These are phyloP conservation scores for Ophiocordyceps polyrhachis-furcata DNA, from an alignment of 2,329 filamentous ascomycete genomes.

Conservation along the genomic window DNA sequence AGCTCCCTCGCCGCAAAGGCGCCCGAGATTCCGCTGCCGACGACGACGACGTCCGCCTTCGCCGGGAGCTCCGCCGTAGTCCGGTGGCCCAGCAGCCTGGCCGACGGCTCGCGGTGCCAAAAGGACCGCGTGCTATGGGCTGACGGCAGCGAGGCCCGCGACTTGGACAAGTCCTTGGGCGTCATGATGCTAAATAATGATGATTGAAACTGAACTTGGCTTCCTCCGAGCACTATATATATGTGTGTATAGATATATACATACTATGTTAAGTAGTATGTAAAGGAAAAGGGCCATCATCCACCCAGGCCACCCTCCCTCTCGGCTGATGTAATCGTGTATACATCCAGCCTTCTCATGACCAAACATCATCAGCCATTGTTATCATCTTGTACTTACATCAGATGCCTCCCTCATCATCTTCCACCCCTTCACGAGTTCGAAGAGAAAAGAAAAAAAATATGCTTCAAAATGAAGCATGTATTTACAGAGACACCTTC, in stretches of 20 bases:
- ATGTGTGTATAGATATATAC: too few species aligned
- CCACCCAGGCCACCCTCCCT: too few species aligned
- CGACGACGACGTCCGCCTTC: constrained; percentile 47
- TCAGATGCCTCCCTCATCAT: not conserved
- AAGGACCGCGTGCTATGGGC: constrained; percentile 44
- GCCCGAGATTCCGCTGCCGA: constrained; percentile 65
- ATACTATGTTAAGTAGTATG: too few species aligned
- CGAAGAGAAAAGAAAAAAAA: not conserved
- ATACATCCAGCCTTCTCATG: too few species aligned
- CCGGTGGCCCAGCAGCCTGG: constrained; percentile 44
- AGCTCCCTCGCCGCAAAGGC: constrained; percentile 49
- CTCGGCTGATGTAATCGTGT: too few species aligned
- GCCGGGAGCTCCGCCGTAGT: constrained; percentile 45
- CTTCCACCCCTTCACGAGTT: not conserved
- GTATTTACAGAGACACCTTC: not conserved
- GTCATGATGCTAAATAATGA: constrained; percentile 12
- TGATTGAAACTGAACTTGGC: not conserved
- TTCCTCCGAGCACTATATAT: too few species aligned
- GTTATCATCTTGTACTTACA: not conserved
- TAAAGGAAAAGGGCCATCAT: too few species aligned
- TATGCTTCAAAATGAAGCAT: not conserved
- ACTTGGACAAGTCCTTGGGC: not conserved
- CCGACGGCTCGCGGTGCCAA: constrained; percentile 54
- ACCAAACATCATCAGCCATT: not conserved
- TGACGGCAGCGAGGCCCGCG: constrained; percentile 38